Evolutionary conservation across 306 rosid species (phyloP), one percentile per base, ranked within the genome.

Genomic region (Acmispon strigosus): DNA sequence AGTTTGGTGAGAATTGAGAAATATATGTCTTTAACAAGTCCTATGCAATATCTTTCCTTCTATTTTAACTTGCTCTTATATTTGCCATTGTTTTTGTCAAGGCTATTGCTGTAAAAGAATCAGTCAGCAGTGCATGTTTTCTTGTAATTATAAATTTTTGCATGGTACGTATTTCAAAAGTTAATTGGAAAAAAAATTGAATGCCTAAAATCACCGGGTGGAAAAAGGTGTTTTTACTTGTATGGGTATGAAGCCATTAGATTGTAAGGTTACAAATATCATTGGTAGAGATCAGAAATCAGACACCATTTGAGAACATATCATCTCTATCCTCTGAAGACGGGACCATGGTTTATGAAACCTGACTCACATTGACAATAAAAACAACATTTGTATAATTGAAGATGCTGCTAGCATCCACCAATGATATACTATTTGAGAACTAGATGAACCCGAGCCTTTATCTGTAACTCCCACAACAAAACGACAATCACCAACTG

Each of bases 401-500:
- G 76, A 45, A 68, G 72, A 51, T 83, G 84, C 55, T 24, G 67
- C 17, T 32, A 80, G 51, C 41, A 49, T 10, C 78, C 71, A 72
- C 52, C 74, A 42, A 4, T 44, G 60, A 74, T 16, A 43, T 11
- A n/a, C 16, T n/a, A 51, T 50, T 20, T 36, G 85, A 78, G 44
- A 71, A 70, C 77, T n/a, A 16, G 87, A 72, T 7, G 88, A 80
- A 60, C 15, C 55, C 0, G 87, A 78, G 56, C 52, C 75, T 63
- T 51, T 65, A 79, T 85, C 80, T 7, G 86, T 81, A 54, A 88
- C 90, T 1, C 94, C 96, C 32, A 90, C 91, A 75, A 84, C 84
- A 63, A 88, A 90, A 81, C 85, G 82, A 66, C 96, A 90, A 7
- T 84, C 72, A 13, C 92, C 94, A 72, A 86, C 79, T 10, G 96